Base-by-base conservation (phyloP, 2,329 filamentous ascomycete species). In the Neofusicoccum sp. region DNA sequence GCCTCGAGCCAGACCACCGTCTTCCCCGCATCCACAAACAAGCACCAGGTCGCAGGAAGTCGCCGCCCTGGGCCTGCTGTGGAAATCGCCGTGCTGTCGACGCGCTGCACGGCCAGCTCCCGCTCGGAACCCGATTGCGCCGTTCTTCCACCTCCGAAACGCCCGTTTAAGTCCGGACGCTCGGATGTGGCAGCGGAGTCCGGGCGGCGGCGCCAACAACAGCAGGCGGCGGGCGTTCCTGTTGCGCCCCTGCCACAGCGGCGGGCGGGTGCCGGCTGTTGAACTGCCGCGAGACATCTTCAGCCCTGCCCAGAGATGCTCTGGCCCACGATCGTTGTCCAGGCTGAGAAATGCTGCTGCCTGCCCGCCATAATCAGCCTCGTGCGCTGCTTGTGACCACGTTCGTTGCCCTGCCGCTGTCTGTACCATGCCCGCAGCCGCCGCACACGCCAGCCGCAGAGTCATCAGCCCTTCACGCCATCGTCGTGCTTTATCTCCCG, bases 61-160 rank as follows among this genome's bases (percentile, higher is more conserved):
- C 43, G 40, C 48, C 48, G 48, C 48, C 28, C 51, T 43, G 41
- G 36, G 51, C 36, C 51, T 38, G 14, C 34, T n/a, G n/a, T 54
- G 51, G 51, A 12, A 56, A 43, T 2, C 51, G 38, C 51, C 6
- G 8, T 33, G 7, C 12, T 31, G 3, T 12, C 31, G 36, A 4
- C 6, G 6, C 12, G 36, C 36, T 40, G 36, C 36, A 6, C n/a
- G n/a, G n/a, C n/a, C n/a, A n/a, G n/a, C n/a, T n/a, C 36, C n/a
- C 36, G 12, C 33, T 56, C 51, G 51, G 51, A 56, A 31, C 26
- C 51, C 51, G 51, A 43, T 9, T n/a, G 38, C 51, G 36, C 49
- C 51, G 51, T n/a, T 56, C 38, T 43, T 56, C 51, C 51, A 43
- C n/a, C 36, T n/a, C 49, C 51, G 36, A 28, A 43, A 43, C 38